Percentiles rank a stretch among this genome's conserved stretches.
Conservation (phyloP, 371 early-diverging fungal genomes). For the Mortierella sp. region DNA sequence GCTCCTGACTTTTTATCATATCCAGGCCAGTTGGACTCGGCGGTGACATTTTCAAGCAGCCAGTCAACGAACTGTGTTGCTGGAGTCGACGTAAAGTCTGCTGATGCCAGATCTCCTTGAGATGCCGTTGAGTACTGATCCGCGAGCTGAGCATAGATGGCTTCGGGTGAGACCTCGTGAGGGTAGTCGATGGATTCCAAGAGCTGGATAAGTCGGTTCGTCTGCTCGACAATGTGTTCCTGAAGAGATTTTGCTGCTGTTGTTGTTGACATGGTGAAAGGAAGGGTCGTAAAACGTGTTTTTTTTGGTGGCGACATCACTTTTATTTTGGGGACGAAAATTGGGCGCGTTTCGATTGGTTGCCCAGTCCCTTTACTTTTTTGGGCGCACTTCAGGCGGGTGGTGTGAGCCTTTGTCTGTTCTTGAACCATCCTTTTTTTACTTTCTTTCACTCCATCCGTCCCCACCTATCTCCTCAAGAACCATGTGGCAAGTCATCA, state of each 20-base stretch:
- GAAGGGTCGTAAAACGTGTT: neutral
- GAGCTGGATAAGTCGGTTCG: conserved; percentile 17
- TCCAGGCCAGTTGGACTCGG: conserved; percentile 47
- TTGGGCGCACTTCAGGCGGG: neutral
- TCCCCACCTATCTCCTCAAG: neutral
- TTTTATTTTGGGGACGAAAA: neutral
- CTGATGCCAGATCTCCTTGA: neutral
- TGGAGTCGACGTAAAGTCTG: conserved; percentile 1
- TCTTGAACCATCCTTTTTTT: neutral
- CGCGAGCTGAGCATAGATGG: conserved; percentile 12
- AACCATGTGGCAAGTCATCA: conserved; percentile 5
- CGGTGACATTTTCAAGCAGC: conserved; percentile 41
- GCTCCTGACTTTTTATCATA: neutral
- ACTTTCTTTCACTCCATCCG: neutral
- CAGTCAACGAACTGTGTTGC: conserved; percentile 36
- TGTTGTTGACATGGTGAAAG: neutral
- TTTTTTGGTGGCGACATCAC: neutral
- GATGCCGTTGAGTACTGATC: neutral
- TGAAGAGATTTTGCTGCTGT: neutral
- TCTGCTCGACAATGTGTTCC: conserved; percentile 23
- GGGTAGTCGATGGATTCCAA: conserved; percentile 36
- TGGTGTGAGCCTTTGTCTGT: neutral
- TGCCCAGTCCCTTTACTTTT: neutral
- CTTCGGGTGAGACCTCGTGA: conserved; percentile 21
- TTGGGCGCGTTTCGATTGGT: conserved; percentile 8